Evolutionary conservation across 2,329 filamentous ascomycete genomes (phyloP).

Genomic region (Aspergillus pseudonomiae): DNA sequence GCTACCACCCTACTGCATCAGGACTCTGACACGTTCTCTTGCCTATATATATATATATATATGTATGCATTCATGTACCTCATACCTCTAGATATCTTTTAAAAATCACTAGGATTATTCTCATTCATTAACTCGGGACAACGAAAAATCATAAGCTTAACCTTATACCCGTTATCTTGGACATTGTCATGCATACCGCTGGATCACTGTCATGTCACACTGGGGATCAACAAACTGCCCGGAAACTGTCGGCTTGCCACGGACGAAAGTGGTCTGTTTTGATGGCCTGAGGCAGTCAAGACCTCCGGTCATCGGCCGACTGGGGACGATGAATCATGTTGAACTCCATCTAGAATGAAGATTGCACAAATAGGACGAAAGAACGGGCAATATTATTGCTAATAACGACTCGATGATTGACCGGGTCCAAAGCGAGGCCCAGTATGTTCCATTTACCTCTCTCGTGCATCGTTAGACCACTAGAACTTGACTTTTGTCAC

Average conservation of each 20-base stretch:
- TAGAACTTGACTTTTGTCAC: background rate
- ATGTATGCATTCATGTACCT: constrained; percentile 1
- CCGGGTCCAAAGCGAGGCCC: background rate
- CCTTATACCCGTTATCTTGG: background rate
- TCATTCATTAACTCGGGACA: background rate
- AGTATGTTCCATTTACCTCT: background rate
- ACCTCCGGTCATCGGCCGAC: constrained; percentile 22
- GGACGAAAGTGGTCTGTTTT: constrained; percentile 3
- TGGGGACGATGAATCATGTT: background rate
- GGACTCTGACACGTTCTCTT: background rate
- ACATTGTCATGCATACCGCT: background rate
- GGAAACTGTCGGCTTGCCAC: constrained; percentile 14
- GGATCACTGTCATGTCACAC: background rate
- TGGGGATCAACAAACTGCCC: background rate
- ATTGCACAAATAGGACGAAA: background rate
- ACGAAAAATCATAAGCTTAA: background rate
- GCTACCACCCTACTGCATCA: background rate
- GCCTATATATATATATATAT: constrained; percentile 6
- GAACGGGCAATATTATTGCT: constrained; percentile 16
- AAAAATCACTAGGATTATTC: background rate
- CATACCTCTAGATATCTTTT: background rate
- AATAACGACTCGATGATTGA: constrained; percentile 13
- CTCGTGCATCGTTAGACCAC: background rate
- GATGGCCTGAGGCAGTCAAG: constrained; percentile 3
- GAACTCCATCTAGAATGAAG: background rate